Conservation (phyloP, 495 filamentous ascomycete species). For the Lasiosphaeria hispida region DNA sequence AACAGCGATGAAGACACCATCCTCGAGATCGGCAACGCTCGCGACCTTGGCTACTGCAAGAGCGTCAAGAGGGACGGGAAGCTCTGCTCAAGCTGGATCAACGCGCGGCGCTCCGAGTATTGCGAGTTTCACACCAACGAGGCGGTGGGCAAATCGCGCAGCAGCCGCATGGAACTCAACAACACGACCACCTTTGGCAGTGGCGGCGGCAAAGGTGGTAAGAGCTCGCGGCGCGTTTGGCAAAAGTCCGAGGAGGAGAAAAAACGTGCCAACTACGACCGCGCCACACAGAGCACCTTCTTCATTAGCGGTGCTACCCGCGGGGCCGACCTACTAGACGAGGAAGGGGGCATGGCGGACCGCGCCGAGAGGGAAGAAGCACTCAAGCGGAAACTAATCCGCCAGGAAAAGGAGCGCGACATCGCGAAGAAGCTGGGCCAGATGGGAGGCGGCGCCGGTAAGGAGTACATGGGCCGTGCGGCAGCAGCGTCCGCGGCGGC, state of each 20-base stretch:
- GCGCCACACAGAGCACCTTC: slow-evolving; percentile 53
- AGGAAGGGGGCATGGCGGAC: slow-evolving; percentile 53
- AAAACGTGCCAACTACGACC: slow-evolving; percentile 53
- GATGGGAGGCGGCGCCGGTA: slow-evolving; percentile 64
- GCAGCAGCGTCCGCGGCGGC: slow-evolving; percentile 47
- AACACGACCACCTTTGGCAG: slow-evolving; percentile 55
- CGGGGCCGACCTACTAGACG: slow-evolving; percentile 67
- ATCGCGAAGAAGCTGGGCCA: slow-evolving; percentile 66
- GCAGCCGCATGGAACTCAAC: slow-evolving; percentile 71
- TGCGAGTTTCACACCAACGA: slow-evolving; percentile 91
- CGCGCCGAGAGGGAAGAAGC: slow-evolving; percentile 60
- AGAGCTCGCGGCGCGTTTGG: slow-evolving; percentile 24
- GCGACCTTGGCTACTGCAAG: slow-evolving; percentile 90
- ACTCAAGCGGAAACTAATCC: slow-evolving; percentile 64
- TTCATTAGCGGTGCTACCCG: slow-evolving; percentile 53
- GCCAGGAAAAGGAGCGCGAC: slow-evolving; percentile 76
- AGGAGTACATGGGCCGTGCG: slow-evolving; percentile 66
- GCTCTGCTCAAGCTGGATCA: slow-evolving; percentile 79
- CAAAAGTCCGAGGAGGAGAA: slow-evolving; percentile 25
- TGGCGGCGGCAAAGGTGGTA: slow-evolving; percentile 27
- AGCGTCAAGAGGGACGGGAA: slow-evolving; percentile 78
- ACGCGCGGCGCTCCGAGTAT: slow-evolving; percentile 80
- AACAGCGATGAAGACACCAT: slow-evolving; percentile 82
- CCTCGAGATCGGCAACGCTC: slow-evolving; percentile 79
- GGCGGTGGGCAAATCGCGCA: slow-evolving; percentile 67